These are phyloP conservation scores for Penicillium bialowiezense DNA, from an alignment of 495 filamentous ascomycete genomes.

Conservation along the genomic window DNA sequence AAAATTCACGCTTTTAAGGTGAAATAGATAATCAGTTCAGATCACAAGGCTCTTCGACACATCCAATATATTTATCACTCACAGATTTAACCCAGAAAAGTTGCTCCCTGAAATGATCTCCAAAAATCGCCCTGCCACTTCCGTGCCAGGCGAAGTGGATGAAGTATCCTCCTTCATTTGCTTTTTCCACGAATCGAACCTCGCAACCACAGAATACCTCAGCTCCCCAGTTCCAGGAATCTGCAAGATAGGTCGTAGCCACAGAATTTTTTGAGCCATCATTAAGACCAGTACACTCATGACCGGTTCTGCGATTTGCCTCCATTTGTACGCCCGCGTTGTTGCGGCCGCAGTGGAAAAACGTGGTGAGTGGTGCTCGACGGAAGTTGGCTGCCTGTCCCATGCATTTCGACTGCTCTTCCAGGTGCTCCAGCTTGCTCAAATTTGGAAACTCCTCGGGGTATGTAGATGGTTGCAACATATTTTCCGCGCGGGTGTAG, in stretches of 20 bases:
- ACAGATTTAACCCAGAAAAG: constrained; percentile 68
- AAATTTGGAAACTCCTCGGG: constrained; percentile 54
- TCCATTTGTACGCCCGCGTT: constrained; percentile 61
- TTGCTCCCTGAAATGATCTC: constrained; percentile 54
- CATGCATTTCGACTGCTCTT: constrained; percentile 51
- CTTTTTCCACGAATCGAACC: constrained; percentile 61
- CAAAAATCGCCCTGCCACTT: constrained; percentile 54
- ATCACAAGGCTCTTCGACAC: no score
- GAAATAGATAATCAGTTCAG: no score
- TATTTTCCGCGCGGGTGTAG: constrained; percentile 52
- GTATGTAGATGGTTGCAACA: constrained; percentile 59
- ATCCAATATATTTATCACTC: no score
- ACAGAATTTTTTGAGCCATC: constrained; percentile 66
- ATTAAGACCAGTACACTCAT: constrained; percentile 63
- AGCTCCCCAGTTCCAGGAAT: constrained; percentile 74
- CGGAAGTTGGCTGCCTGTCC: constrained; percentile 52
- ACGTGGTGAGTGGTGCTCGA: constrained; percentile 58
- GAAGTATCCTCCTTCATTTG: constrained; percentile 51
- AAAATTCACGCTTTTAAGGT: not conserved
- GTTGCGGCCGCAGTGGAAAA: constrained; percentile 58
- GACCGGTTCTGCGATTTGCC: constrained; percentile 55
- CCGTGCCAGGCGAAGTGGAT: constrained; percentile 67
- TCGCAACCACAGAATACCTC: constrained; percentile 73
- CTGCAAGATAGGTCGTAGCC: constrained; percentile 64
- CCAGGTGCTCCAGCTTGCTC: constrained; percentile 54